phyloP scores from a whole-genome alignment of 2,329 filamentous ascomycete genomes.

The Aspergillus fijiensis region DNA sequence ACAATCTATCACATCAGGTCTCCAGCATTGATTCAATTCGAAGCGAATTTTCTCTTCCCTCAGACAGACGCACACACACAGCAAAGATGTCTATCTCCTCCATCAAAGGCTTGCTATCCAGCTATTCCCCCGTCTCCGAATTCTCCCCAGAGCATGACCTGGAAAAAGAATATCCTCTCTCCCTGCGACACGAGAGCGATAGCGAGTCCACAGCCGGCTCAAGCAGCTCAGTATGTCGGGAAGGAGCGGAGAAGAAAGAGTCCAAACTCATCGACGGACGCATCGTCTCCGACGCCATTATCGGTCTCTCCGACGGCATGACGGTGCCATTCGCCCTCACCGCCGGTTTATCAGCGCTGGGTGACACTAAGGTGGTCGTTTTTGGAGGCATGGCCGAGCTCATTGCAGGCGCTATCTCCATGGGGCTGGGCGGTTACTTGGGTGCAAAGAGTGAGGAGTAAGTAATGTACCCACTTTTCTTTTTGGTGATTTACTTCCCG shows the following conservation, averaged over 20 bases:
- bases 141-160: conserved; percentile 20
- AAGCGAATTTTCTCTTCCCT: too few relatives aligned
- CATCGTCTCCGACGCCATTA: conserved; percentile 60
- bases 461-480: conserved; percentile 9
- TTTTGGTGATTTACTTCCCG: background rate
- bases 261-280: conserved; percentile 36
- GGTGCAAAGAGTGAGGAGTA: conserved; percentile 55
- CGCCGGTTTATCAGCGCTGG: conserved; percentile 63
- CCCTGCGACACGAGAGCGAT: conserved; percentile 18
- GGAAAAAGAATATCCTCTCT: conserved; percentile 28
- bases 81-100: conserved; percentile 33
- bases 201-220: conserved; percentile 18
- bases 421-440: conserved; percentile 74
- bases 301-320: conserved; percentile 75
- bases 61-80: background rate
- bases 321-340: conserved; percentile 79
- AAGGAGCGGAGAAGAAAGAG: conserved; percentile 24
- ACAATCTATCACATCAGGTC: background rate
- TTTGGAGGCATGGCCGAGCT: conserved; percentile 73
- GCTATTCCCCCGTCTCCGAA: conserved; percentile 26
- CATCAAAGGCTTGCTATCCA: conserved; percentile 31
- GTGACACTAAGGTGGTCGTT: conserved; percentile 66
- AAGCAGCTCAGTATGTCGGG: conserved; percentile 9
- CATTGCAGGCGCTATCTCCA: conserved; percentile 72
- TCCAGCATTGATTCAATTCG: background rate